Evolutionary conservation across 805 yeast genomes (phyloP), one percentile per base, ranked within the genome.

Genomic region (Zygoascus bituminiphila): DNA sequence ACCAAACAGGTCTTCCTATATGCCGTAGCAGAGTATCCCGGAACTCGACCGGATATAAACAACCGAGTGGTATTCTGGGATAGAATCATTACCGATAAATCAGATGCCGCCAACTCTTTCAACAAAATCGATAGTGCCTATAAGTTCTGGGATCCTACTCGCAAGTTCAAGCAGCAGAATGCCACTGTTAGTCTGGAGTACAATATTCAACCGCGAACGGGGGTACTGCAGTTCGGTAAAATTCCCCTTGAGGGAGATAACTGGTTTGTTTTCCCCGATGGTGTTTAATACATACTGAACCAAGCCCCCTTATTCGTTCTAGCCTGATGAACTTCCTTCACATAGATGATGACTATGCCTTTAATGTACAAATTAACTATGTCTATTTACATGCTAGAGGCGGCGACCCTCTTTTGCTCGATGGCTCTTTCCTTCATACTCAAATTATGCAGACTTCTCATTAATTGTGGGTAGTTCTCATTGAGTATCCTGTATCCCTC

Each of bases 1-100:
- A 93, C 98, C 10, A 91, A 91, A 62, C 98, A 91, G 66, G 80
- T 91, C n/a, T 91, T 93, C 60, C 85, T 83, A 4, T 93, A 91
- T 60, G 71, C 93, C 53, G 85, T 94, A 2, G 95, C 94, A 1
- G 91, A 87, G 60, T 89, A 89, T 58, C 95, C 72, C 38, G 73
- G 71, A 1, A 60, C 60, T 45, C 57, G 66, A 50, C 51, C 53
- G 37, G 60, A 57, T 41, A 60, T 58, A 43, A 44, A 64, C 2
- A 84, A 82, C 64, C 79, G 81, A 54, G 85, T 89, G 35, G 84
- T 91, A 0, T 81, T 85, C 61, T 91, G 98, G 98, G 98, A 91
- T 67, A 76, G 76, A 55, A 91, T 91, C 56, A 78, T 91, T 55
- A 70, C 75, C 1, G 54, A 64, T 22, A 74, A 72, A 55, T 76